These are phyloP conservation scores for Astrothelium subdiscretum DNA, from an alignment of 495 filamentous ascomycete genomes.

Conservation along the genomic window DNA sequence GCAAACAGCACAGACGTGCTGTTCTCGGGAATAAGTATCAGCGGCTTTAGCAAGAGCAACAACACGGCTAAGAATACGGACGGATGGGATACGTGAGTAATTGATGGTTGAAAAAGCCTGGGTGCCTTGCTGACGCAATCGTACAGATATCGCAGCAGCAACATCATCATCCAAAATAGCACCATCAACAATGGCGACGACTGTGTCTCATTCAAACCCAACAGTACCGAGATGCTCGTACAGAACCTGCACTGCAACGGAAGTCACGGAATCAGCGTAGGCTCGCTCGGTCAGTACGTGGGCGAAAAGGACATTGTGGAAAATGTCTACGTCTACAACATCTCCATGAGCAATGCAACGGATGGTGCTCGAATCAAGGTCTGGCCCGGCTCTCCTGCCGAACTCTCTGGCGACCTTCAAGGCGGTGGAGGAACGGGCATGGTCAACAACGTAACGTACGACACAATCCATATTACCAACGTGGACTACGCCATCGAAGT, in stretches of 20 bases:
- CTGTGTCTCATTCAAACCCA: conserved; percentile 71
- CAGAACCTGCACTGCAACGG: conserved; percentile 61
- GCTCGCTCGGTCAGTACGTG: conserved; percentile 54
- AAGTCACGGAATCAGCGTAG: conserved; percentile 62
- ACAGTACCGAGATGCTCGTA: conserved; percentile 61
- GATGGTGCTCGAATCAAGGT: conserved; percentile 63
- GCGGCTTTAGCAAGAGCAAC: conserved; percentile 38
- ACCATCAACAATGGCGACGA: conserved; percentile 60
- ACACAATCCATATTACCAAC: conserved; percentile 42
- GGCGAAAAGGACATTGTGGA: conserved; percentile 54
- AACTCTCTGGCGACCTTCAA: conserved; percentile 44
- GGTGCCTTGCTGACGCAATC: background rate
- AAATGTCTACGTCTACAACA: conserved; percentile 53
- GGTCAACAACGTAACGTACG: conserved; percentile 45
- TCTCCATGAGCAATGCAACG: conserved; percentile 53
- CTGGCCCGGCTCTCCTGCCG: conserved; percentile 46
- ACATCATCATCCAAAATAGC: conserved; percentile 57
- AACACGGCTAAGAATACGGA: conserved; percentile 55
- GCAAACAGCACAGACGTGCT: conserved; percentile 57
- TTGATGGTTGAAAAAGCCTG: background rate
- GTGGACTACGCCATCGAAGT: conserved; percentile 56
- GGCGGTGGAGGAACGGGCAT: conserved; percentile 47
- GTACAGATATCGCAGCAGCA: conserved; percentile 41
- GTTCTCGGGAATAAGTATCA: conserved; percentile 54
- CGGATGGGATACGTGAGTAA: conserved; percentile 25